These are phyloP conservation scores for Coemansia sp. DNA, from an alignment of 192 early-diverging fungal genomes.

Conservation along the genomic window DNA sequence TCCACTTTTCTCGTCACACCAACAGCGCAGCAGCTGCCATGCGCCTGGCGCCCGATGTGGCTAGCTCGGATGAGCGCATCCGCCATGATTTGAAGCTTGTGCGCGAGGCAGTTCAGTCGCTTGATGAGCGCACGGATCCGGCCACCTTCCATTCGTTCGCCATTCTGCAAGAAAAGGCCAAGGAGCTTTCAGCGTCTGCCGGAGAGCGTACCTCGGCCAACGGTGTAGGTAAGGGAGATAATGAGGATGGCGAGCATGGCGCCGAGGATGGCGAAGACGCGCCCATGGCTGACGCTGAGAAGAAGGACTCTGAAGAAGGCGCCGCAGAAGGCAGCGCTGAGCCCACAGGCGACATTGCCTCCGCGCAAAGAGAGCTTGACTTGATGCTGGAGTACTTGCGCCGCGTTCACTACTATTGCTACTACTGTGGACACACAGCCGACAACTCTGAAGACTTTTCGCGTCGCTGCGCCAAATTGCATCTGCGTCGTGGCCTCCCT, in stretches of 20 bases:
- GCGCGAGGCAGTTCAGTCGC: constrained; percentile 49
- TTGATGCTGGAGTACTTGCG: constrained; percentile 85
- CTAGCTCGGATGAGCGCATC: constrained; percentile 70
- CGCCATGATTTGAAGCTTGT: constrained; percentile 75
- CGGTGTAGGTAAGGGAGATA: constrained; percentile 19
- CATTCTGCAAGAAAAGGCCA: constrained; percentile 37
- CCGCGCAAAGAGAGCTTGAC: constrained; percentile 65
- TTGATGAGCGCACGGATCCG: constrained; percentile 46
- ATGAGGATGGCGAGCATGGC: constrained; percentile 11
- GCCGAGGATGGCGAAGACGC: constrained; percentile 25
- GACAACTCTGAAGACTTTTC: constrained; percentile 84
- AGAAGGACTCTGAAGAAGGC: constrained; percentile 16
- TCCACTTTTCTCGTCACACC: constrained; percentile 57
- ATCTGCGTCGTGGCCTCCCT: constrained; percentile 56
- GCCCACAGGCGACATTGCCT: constrained; percentile 20
- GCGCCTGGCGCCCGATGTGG: constrained; percentile 73
- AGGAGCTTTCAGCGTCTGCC: constrained; percentile 33
- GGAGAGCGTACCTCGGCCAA: constrained; percentile 40
- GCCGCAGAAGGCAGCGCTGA: constrained; percentile 15
- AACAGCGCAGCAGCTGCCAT: constrained; percentile 31
- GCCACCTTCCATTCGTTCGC: constrained; percentile 43
- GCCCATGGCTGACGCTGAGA: constrained; percentile 26
- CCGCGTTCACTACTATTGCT: constrained; percentile 92
- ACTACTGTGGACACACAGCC: constrained; percentile 89
- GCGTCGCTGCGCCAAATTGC: constrained; percentile 72